phyloP scores from a whole-genome alignment of 768 basidiomycete species.

The Leccinum barrowsii region DNA sequence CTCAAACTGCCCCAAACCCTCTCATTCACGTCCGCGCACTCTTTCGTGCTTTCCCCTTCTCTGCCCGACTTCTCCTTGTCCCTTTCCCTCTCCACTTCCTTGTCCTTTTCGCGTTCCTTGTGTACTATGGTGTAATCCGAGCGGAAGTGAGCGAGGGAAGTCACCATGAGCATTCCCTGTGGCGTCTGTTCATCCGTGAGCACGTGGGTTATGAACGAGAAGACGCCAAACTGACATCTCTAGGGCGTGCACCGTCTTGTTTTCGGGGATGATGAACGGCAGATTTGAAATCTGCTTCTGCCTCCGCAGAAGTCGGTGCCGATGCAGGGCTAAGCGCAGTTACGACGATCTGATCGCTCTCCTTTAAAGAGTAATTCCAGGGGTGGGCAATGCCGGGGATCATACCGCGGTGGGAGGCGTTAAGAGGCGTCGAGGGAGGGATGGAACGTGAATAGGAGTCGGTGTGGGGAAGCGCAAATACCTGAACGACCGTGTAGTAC shows the following conservation, averaged over 20 bases:
- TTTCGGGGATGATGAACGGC: conserved; percentile 59
- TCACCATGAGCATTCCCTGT: conserved; percentile 71
- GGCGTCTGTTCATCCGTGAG: conserved; percentile 43
- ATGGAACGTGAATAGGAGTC: neutral
- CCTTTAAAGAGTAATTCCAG: no score
- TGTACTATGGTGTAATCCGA: conserved; percentile 80
- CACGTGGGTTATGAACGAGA: neutral
- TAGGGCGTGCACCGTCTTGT: conserved; percentile 68
- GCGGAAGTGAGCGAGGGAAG: conserved; percentile 83
- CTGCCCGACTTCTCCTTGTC: conserved; percentile 37
- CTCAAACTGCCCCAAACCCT: conserved; percentile 31
- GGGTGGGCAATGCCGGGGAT: neutral
- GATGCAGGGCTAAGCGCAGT: conserved; percentile 50
- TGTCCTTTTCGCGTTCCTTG: conserved; percentile 34
- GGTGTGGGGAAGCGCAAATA: conserved; percentile 8
- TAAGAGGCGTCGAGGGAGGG: neutral
- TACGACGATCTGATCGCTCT: conserved; percentile 48
- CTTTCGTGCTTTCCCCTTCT: conserved; percentile 33
- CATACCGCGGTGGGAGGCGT: conserved; percentile 8
- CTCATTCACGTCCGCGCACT: conserved; percentile 34
- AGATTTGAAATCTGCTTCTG: conserved; percentile 56
- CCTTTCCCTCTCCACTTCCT: conserved; percentile 30
- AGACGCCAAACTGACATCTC: conserved; percentile 40
- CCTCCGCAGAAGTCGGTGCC: conserved; percentile 39
- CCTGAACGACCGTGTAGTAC: conserved; percentile 11